Conservation (phyloP, 2,329 filamentous ascomycete genomes). For the Ophiostoma sp. region DNA sequence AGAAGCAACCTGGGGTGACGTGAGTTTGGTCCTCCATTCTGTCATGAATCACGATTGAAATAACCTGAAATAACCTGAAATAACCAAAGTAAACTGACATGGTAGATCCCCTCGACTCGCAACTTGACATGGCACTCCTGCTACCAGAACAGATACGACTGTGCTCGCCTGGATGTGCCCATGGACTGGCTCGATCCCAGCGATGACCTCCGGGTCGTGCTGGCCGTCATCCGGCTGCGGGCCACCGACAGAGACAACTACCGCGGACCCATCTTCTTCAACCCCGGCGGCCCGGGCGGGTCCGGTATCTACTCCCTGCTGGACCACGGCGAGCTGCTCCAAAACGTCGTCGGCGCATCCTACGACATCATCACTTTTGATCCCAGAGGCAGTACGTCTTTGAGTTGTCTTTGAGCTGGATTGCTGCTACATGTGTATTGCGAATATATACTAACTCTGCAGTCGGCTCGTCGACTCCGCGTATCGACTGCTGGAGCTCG, state of each 20-base stretch:
- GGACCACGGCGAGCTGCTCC: background rate
- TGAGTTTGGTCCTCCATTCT: background rate
- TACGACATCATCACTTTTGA: slow-evolving; percentile 48
- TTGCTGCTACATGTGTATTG: no score
- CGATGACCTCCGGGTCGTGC: slow-evolving; percentile 33
- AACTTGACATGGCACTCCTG: slow-evolving; percentile 36
- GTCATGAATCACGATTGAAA: no score
- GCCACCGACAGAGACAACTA: slow-evolving; percentile 31
- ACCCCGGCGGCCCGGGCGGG: slow-evolving; percentile 46
- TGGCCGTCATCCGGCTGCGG: slow-evolving; percentile 39
- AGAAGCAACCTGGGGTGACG: background rate
- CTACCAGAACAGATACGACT: slow-evolving; percentile 36
- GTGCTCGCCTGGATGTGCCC: slow-evolving; percentile 38
- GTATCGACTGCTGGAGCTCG: slow-evolving; percentile 48
- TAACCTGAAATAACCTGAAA: no score
- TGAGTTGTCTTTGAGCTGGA: no score
- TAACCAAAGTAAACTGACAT: background rate
- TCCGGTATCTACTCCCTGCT: slow-evolving; percentile 35
- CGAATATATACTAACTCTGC: background rate
- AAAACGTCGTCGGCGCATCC: background rate
- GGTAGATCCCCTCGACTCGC: slow-evolving; percentile 33
- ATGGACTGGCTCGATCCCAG: slow-evolving; percentile 40
- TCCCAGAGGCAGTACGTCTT: slow-evolving; percentile 41
- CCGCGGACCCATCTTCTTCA: slow-evolving; percentile 38
- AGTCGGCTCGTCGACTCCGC: slow-evolving; percentile 47